Base-by-base conservation (phyloP, 1,284 basidiomycete species). In the Cerrena zonata region DNA sequence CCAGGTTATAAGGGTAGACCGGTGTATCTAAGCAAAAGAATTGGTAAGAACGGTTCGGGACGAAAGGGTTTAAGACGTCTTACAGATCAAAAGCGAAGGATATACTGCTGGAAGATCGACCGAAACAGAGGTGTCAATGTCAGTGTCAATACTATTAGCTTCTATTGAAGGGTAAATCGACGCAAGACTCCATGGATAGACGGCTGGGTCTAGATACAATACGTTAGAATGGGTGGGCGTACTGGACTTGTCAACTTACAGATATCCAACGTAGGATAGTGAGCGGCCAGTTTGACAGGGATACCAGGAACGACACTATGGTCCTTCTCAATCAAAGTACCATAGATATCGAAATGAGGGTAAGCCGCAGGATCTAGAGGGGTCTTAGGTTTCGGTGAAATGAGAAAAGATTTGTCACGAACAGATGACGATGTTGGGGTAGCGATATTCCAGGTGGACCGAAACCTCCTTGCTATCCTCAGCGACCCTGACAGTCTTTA, bases 271-370 rank as follows among this genome's bases (percentile, higher is more conserved):
- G 40, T 30, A 24, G 53, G 53, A 38, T 59, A 59, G 15, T 38
- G 42, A 5, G 39, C n/a, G 11, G 38, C 22, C 5, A 46, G 34
- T 15, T 19, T 18, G 21, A 24, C 24, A 27, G n/a, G 18, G 13
- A 39, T 44, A 15, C 19, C 30, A 34, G 30, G 30, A 34, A 15
- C 30, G 7, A 15, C 30, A 34, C 7, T 7, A 34, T 34, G 30
- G 15, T 7, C 7, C 30, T 34, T 15, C 30, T 34, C 30, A 7
- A 7, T 34, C 7, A 15, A 22, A 26, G 30, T 36, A 52, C 48
- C 36, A 64, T 66, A 70, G 34, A 69, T 59, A 44, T 62, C 55
- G 13, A 66, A 47, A 36, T 53, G 46, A 18, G 65, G 65, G 50
- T 67, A 68, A 10, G 54, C 58, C 21, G 56, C 47, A 36, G 56